phyloP scores from a whole-genome alignment of 805 yeast genomes.

The Schwanniomyces vanrijiae region DNA sequence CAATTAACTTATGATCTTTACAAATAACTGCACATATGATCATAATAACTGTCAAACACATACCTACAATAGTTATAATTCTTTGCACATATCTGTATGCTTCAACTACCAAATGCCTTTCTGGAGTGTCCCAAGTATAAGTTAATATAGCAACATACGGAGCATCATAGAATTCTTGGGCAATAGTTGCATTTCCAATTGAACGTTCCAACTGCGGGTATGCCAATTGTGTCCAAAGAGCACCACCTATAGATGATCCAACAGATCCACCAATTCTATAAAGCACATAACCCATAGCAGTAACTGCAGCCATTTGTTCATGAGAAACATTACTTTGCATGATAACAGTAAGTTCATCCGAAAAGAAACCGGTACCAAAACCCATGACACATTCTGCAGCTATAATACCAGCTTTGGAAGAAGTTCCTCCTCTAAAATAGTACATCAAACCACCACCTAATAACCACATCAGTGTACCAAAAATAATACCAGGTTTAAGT shows the following conservation, averaged over 20 bases:
- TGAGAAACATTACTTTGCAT: conserved; percentile 15
- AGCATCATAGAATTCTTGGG: conserved; percentile 45
- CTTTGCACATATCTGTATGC: conserved; percentile 59
- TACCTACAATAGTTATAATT: conserved; percentile 51
- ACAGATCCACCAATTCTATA: conserved; percentile 19
- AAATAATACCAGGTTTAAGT: conserved; percentile 51
- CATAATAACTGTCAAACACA: conserved; percentile 8
- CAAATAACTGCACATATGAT: conserved; percentile 1
- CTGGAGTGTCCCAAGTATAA: conserved; percentile 60
- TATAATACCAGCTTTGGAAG: conserved; percentile 16
- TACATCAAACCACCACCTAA: conserved; percentile 57
- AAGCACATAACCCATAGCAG: conserved; percentile 12
- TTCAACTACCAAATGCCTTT: conserved; percentile 52
- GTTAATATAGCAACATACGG: conserved; percentile 48
- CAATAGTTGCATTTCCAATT: conserved; percentile 20
- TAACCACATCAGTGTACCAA: conserved; percentile 55
- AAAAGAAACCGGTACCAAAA: conserved; percentile 19
- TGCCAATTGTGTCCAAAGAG: conserved; percentile 15
- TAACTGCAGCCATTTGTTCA: conserved; percentile 18
- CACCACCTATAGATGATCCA: conserved; percentile 19
- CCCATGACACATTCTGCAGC: conserved; percentile 17
- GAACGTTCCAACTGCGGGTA: conserved; percentile 1
- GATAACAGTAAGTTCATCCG: conserved; percentile 15
- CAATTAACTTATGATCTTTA: conserved; percentile 4
- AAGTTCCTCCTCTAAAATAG: conserved; percentile 46